Evolutionary conservation across 106 monocot species (phyloP).

Genomic region (Apostasia ramifera): DNA sequence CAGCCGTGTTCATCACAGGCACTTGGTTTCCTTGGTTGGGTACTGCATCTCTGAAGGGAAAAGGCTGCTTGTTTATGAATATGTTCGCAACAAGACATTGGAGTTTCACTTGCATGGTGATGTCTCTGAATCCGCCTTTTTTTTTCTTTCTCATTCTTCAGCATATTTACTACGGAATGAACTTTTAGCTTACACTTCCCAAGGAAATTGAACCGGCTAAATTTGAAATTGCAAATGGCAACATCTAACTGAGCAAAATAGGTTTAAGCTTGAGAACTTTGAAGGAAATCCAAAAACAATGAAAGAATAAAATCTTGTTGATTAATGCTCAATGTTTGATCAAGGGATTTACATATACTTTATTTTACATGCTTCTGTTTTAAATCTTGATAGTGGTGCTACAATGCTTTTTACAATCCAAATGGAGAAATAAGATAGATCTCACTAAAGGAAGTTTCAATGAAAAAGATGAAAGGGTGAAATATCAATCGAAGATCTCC

Average conservation of each 20-base stretch:
- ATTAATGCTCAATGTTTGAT: too few species aligned
- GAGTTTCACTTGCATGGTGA: conserved; percentile 60
- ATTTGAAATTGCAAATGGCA: neutral
- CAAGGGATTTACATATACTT: too few species aligned
- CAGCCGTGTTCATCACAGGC: conserved; percentile 48
- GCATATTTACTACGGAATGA: neutral
- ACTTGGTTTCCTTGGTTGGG: conserved; percentile 53
- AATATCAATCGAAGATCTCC: too few species aligned
- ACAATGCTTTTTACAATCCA: too few species aligned
- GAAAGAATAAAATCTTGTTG: too few species aligned
- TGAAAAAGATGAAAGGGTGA: too few species aligned
- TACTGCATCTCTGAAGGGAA: conserved; percentile 40
- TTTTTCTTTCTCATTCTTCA: neutral
- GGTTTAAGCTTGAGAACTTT: neutral
- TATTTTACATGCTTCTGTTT: too few species aligned
- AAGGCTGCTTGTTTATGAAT: conserved; percentile 50
- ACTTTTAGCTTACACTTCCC: neutral
- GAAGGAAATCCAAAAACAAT: too few species aligned
- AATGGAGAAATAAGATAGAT: too few species aligned
- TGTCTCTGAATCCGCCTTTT: too few species aligned
- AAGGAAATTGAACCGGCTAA: neutral
- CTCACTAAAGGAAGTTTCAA: too few species aligned
- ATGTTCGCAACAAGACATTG: conserved; percentile 43
- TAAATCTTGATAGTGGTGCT: too few species aligned
- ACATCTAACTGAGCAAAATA: neutral